Evolutionary conservation across 2,329 filamentous ascomycete genomes (phyloP).

Genomic region (Botrytis elliptica): DNA sequence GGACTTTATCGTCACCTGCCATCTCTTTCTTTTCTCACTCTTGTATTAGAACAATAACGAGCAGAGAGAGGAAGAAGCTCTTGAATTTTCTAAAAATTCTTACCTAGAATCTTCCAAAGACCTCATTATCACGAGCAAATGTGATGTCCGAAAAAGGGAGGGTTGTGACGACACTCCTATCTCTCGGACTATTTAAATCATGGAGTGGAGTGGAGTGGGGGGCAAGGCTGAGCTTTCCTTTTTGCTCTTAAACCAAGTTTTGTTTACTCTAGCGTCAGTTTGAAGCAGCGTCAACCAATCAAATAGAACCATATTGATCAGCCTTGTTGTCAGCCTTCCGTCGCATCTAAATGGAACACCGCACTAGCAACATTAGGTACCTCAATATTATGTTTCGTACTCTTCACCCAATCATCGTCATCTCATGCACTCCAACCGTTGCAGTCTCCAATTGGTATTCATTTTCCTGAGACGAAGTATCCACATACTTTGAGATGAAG

Average conservation of each 20-base stretch:
- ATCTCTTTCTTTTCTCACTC: conserved; percentile 55
- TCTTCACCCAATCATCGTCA: not conserved
- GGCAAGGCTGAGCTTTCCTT: not conserved
- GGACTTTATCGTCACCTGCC: conserved; percentile 61
- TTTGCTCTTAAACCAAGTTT: not conserved
- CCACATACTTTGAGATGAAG: not conserved
- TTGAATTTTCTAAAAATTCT: conserved; percentile 11
- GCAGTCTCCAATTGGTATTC: not conserved
- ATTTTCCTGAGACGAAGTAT: not conserved
- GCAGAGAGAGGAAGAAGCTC: not conserved
- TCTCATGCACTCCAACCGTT: not conserved
- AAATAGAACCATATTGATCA: not conserved
- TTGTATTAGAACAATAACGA: conserved; percentile 26
- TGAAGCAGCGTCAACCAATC: not conserved
- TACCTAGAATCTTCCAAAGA: conserved; percentile 55
- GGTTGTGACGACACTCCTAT: not conserved
- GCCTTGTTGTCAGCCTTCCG: not conserved
- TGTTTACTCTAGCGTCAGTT: not conserved
- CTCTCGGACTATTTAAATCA: not conserved
- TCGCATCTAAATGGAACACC: not conserved
- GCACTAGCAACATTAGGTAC: too few species aligned
- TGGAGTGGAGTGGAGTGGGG: not conserved
- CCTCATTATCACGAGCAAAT: conserved; percentile 48
- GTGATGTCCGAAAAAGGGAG: not conserved
- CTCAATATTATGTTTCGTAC: not conserved